These are phyloP conservation scores for Mycena galopus DNA, from an alignment of 768 basidiomycete species.

Conservation along the genomic window DNA sequence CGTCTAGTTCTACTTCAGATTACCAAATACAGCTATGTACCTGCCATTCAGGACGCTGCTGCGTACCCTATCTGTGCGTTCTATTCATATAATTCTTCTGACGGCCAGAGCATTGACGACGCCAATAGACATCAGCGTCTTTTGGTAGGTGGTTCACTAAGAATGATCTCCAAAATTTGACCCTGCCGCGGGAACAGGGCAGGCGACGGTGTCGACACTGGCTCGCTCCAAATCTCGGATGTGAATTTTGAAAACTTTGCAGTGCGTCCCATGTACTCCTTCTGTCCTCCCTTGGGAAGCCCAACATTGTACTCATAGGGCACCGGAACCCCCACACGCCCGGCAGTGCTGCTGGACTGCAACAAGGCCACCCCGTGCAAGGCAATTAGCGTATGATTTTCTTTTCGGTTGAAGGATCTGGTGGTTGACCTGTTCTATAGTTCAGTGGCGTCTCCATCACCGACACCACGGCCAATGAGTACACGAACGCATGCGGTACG, in stretches of 20 bases:
- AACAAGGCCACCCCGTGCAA: neutral
- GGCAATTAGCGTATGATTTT: neutral
- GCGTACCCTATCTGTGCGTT: conserved; percentile 13
- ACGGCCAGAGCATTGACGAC: no score
- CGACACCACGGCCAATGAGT: neutral
- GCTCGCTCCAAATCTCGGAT: neutral
- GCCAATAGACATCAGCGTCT: neutral
- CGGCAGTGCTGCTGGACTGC: neutral
- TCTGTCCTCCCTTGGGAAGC: neutral
- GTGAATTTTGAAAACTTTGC: neutral
- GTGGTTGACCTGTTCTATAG: neutral
- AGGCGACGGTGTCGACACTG: neutral
- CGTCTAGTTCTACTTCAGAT: neutral
- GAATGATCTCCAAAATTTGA: no score
- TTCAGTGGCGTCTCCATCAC: neutral
- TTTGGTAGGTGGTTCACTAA: no score
- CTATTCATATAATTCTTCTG: neutral
- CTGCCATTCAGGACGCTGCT: conserved; percentile 20
- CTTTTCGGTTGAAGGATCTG: neutral
- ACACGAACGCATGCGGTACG: neutral
- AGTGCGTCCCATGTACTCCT: neutral
- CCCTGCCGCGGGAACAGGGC: no score
- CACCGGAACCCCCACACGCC: neutral
- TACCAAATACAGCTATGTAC: neutral
- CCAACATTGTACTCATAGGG: neutral